Evolutionary conservation across 1,284 basidiomycete genomes (phyloP).

Genomic region (Trametes sp.): DNA sequence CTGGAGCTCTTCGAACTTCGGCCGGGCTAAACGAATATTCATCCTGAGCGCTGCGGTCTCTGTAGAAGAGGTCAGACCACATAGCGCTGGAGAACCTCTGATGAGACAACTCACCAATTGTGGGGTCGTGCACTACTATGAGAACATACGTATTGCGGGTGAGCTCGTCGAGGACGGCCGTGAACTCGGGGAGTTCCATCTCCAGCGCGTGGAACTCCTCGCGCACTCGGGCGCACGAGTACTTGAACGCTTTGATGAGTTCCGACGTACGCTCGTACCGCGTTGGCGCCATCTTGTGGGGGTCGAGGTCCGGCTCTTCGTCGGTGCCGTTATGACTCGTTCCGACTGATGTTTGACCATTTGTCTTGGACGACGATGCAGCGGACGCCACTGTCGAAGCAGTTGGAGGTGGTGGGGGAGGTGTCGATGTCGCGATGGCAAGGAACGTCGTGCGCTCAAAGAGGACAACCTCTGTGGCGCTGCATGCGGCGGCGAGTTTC

Average conservation of each 20-base stretch:
- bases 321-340: slow-evolving; percentile 20
- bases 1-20: slow-evolving; percentile 86
- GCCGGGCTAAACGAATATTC: slow-evolving; percentile 83
- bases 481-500: slow-evolving; percentile 85
- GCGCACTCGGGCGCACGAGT: slow-evolving; percentile 83
- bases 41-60: slow-evolving; percentile 86
- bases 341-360: slow-evolving; percentile 29
- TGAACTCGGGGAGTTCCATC: slow-evolving; percentile 85
- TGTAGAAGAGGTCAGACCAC: slow-evolving; percentile 40
- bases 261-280: slow-evolving; percentile 97
- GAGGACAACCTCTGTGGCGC: slow-evolving; percentile 92
- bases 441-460: slow-evolving; percentile 99
- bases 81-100: background rate
- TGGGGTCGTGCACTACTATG: slow-evolving; percentile 87
- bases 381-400: slow-evolving; percentile 34
- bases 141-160: slow-evolving; percentile 96
- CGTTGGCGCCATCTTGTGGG: slow-evolving; percentile 72
- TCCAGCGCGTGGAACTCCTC: slow-evolving; percentile 85
- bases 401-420: slow-evolving; percentile 33
- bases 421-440: slow-evolving; percentile 84
- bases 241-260: slow-evolving; percentile 94
- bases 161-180: slow-evolving; percentile 93
- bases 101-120: slow-evolving; percentile 68
- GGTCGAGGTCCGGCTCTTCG: slow-evolving; percentile 43
- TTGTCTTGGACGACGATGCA: slow-evolving; percentile 36